These are phyloP conservation scores for Steccherinum ochraceum DNA, from an alignment of 768 basidiomycete genomes.

Conservation along the genomic window DNA sequence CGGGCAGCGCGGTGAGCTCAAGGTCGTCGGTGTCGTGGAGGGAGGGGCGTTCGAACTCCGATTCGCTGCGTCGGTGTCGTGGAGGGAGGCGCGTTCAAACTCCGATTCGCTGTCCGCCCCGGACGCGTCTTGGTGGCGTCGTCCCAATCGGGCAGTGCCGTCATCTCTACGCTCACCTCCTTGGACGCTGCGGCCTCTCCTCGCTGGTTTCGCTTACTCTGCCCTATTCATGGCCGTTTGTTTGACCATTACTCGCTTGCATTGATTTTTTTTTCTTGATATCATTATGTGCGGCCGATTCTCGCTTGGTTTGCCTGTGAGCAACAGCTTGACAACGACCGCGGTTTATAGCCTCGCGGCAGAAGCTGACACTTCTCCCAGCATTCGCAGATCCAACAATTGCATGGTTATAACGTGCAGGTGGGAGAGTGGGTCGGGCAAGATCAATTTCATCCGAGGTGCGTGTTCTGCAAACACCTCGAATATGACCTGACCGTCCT, in stretches of 20 bases:
- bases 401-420: conserved; percentile 40
- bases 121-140: background rate
- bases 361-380: background rate
- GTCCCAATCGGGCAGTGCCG: background rate
- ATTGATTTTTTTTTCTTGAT: no score
- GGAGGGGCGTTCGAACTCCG: background rate
- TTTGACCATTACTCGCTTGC: no score
- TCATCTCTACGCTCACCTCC: no score
- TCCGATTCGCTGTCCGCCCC: background rate
- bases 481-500: background rate
- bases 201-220: no score
- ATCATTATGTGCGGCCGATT: conserved; percentile 60
- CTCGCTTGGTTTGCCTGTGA: conserved; percentile 44
- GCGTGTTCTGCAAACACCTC: background rate
- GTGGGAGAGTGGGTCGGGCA: conserved; percentile 57
- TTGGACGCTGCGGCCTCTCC: no score
- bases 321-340: conserved; percentile 13
- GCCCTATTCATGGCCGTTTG: no score
- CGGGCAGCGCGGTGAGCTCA: background rate
- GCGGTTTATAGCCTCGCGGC: background rate
- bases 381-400: conserved; percentile 22
- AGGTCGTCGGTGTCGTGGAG: background rate
- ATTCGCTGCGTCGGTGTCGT: background rate
- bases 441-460: conserved; percentile 44
- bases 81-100: background rate